Conservation (phyloP, 176 grass and related monocot genomes). For the Musa schizocarpa region DNA sequence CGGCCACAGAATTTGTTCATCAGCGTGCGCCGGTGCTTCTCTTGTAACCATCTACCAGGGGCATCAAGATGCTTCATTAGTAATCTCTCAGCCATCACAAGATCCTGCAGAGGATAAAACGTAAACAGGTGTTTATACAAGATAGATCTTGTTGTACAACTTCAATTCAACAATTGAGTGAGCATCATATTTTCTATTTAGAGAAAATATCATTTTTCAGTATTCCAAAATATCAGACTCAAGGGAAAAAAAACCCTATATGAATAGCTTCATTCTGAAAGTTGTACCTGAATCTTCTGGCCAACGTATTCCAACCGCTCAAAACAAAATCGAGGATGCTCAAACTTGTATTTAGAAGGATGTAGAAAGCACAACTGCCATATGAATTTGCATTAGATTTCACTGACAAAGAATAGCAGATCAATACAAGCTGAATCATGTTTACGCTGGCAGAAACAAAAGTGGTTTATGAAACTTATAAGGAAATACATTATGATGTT, state of each 20-base stretch:
- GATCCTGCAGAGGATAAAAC: slow-evolving; percentile 39
- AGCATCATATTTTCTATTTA: too few species aligned
- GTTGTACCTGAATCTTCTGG: slow-evolving; percentile 89
- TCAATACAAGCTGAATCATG: background rate
- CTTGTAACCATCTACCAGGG: slow-evolving; percentile 80
- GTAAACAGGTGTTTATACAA: background rate
- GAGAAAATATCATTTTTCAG: too few species aligned
- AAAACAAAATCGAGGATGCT: slow-evolving; percentile 97
- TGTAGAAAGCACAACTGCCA: slow-evolving; percentile 80
- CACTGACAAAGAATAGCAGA: background rate
- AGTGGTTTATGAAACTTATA: background rate
- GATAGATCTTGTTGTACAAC: too few species aligned
- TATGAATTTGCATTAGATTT: background rate
- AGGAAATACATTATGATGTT: background rate
- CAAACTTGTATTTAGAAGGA: slow-evolving; percentile 90
- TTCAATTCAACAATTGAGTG: background rate
- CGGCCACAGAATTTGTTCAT: slow-evolving; percentile 98
- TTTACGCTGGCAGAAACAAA: background rate
- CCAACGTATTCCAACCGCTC: slow-evolving; percentile 91
- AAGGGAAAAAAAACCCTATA: too few species aligned
- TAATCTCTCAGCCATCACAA: slow-evolving; percentile 88
- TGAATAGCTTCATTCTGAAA: background rate
- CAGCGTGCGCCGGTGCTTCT: slow-evolving; percentile 69
- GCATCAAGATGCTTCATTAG: slow-evolving; percentile 99
- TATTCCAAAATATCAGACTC: too few species aligned